Base-by-base conservation (phyloP, 257 asterid genomes). In the Solanum rostratum region DNA sequence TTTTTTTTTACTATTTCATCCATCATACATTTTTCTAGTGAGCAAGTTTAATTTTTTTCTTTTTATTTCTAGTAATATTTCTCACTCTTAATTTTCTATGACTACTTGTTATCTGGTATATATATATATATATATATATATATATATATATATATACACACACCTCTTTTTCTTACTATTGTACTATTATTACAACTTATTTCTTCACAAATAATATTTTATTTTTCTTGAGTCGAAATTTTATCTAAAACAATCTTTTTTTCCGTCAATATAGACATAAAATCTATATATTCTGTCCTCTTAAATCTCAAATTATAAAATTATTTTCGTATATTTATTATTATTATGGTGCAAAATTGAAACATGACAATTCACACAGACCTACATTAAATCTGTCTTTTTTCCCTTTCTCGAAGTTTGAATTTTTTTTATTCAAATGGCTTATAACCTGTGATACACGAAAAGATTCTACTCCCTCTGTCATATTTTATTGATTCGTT, bases 361-460 rank as follows among this genome's bases (percentile, higher is more conserved):
- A 20, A 24, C 63, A 55, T 57, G 7, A 20, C 10, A 9, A 57
- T 20, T 2, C n/a, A 55, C 3, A 20, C 3, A 27, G 9, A 55
- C 1, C 13, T 57, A 57, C 14, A 57, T 9, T n/a, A 20, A 57
- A 57, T 57, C n/a, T 57, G 29, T 57, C 6, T 3, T 20, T n/a
- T 20, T 57, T 24, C n/a, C 29, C 63, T 27, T 57, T 20, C 29
- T 57, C 6, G 29, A 57, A 20, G 65, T 57, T 20, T 55, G 24
- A 55, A 55, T 22, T 55, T 9, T n/a, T 20, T 55, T 57, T 57
- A 57, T 57, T 57, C 65, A 12, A 22, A 43, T 43, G n/a, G 29
- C 19, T n/a, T 52, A 45, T 57, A 73, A 73, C 57, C 16, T 45
- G 80, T 73, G 80, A 14, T 43, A 20, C 80, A 73, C 80, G 80